Percentiles rank a stretch among this genome's conserved stretches.
These are phyloP conservation scores for Terfezia boudieri DNA, from an alignment of 495 filamentous ascomycete species.

Conservation along the genomic window DNA sequence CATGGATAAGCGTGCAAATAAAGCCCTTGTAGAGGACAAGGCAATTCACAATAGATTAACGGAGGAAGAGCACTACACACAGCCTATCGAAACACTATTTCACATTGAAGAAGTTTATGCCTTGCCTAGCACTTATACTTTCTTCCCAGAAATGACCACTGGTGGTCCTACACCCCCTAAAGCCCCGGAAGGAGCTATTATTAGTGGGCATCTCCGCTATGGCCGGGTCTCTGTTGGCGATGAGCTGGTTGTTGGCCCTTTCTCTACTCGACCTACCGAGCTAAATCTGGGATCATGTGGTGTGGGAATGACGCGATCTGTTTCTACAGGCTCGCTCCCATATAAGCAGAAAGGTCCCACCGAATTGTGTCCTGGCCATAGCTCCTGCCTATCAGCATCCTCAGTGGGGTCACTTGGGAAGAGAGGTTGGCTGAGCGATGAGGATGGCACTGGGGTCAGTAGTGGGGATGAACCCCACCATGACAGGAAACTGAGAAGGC, in stretches of 20 bases:
- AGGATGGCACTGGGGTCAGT: background rate
- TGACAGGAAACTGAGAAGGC: background rate
- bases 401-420: background rate
- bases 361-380: no score
- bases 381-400: no score
- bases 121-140: background rate
- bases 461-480: background rate
- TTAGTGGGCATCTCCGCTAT: slow-evolving; percentile 63
- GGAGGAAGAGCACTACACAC: slow-evolving; percentile 23
- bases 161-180: no score
- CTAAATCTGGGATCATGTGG: slow-evolving; percentile 6
- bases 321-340: slow-evolving; percentile 8
- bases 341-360: background rate
- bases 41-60: no score
- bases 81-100: slow-evolving; percentile 32
- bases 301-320: slow-evolving; percentile 11
- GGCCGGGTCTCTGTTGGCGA: slow-evolving; percentile 62
- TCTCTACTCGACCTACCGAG: slow-evolving; percentile 18
- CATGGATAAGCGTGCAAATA: no score
- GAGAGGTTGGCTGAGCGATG: background rate
- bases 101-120: slow-evolving; percentile 69
- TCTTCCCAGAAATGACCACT: no score
- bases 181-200: slow-evolving; percentile 30
- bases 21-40: no score
- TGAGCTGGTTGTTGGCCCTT: slow-evolving; percentile 57